These are phyloP conservation scores for Russula olivacea DNA, from an alignment of 768 basidiomycete species.

Conservation along the genomic window DNA sequence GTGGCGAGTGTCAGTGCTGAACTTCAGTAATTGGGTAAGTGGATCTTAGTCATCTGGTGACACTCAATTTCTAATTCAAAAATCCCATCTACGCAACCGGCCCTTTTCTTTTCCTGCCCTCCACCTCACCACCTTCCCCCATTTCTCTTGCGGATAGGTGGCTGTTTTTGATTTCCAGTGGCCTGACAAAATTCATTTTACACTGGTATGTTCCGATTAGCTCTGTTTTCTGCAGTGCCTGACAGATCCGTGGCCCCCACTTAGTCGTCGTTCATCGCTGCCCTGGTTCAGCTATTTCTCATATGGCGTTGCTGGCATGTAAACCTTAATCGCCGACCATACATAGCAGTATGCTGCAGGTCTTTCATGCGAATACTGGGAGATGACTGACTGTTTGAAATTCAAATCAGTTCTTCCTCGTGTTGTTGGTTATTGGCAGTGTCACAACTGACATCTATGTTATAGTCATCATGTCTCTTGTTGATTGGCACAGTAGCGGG, in stretches of 20 bases:
- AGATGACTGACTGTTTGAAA: background rate
- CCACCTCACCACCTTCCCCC: background rate
- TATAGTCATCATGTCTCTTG: background rate
- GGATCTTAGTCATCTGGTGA: background rate
- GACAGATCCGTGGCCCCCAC: background rate
- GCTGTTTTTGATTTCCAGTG: background rate
- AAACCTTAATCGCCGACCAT: slow-evolving; percentile 6
- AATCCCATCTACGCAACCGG: no score
- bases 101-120: no score
- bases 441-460: slow-evolving; percentile 2
- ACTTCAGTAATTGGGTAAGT: slow-evolving; percentile 29
- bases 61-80: background rate
- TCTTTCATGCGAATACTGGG: background rate
- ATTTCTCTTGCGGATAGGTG: background rate
- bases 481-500: background rate
- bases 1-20: slow-evolving; percentile 27
- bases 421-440: slow-evolving; percentile 12
- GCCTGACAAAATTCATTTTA: slow-evolving; percentile 16
- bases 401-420: slow-evolving; percentile 1
- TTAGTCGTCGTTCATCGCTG: slow-evolving; percentile 27
- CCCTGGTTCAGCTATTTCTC: slow-evolving; percentile 30
- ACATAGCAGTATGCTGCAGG: background rate
- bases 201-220: background rate
- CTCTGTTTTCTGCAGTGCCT: background rate
- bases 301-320: slow-evolving; percentile 31